phyloP scores from a whole-genome alignment of 805 yeast species.

The Lachancea dasiensis region DNA sequence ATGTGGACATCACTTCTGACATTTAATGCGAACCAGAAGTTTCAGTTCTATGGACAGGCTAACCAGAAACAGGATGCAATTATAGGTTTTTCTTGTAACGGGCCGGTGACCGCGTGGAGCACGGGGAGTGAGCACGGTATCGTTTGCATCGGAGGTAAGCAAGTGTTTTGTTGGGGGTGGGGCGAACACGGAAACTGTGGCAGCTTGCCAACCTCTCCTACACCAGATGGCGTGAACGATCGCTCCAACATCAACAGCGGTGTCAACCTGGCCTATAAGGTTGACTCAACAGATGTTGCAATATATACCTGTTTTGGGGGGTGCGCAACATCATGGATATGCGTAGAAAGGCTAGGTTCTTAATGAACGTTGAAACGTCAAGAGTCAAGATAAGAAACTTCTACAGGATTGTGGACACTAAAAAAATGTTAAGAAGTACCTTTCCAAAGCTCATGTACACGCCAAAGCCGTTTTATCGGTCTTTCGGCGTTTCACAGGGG shows the following conservation, averaged over 20 bases:
- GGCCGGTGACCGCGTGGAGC: conserved; percentile 25
- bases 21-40: conserved; percentile 52
- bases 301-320: conserved; percentile 47
- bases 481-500: conserved; percentile 47
- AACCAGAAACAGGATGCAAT: conserved; percentile 44
- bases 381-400: too few species aligned
- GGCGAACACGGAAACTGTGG: conserved; percentile 99
- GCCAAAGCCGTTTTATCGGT: conserved; percentile 4
- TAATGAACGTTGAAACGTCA: too few species aligned
- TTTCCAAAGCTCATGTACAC: conserved; percentile 66
- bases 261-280: conserved; percentile 14
- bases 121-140: conserved; percentile 90
- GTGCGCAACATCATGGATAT: conserved; percentile 64
- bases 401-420: too few species aligned
- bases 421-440: conserved; percentile 63
- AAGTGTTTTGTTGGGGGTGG: conserved; percentile 90
- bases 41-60: conserved; percentile 43
- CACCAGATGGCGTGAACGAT: conserved; percentile 17
- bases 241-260: conserved; percentile 22
- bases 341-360: background rate
- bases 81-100: conserved; percentile 20
- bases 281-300: conserved; percentile 22
- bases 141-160: conserved; percentile 21
- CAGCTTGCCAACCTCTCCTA: background rate
- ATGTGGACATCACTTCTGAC: conserved; percentile 82